Percentiles rank a stretch among this genome's conserved stretches.
Evolutionary conservation across 2,329 filamentous ascomycete genomes (phyloP).

Genomic region (Fusarium dlaminii): DNA sequence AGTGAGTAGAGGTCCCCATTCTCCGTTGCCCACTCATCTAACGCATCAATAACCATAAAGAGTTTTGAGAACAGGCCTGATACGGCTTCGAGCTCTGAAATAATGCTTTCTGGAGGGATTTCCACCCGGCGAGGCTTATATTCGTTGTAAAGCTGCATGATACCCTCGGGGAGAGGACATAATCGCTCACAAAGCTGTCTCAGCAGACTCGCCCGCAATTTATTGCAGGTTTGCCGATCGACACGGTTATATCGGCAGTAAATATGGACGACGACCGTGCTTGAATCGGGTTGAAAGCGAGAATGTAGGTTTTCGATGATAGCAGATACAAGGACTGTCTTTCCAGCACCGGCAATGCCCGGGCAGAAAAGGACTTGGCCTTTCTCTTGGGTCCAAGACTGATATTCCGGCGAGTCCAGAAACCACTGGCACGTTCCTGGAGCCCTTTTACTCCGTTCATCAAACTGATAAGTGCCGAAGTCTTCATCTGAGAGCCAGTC

Average conservation of each 20-base stretch:
- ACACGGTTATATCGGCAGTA: background rate
- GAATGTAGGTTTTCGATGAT: background rate
- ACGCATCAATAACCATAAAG: background rate
- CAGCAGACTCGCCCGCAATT: accelerated
- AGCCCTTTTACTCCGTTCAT: background rate
- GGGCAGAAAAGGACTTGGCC: background rate
- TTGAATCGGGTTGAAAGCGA: accelerated
- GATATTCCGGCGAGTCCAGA: background rate
- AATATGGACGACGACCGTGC: accelerated
- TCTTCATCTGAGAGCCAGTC: background rate
- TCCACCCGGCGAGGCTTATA: accelerated
- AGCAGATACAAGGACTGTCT: accelerated
- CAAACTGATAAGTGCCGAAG: accelerated
- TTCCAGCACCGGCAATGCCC: background rate
- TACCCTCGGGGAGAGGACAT: accelerated
- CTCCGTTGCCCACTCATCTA: background rate
- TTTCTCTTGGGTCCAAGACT: accelerated
- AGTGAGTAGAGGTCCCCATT: accelerated
- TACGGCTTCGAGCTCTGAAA: accelerated
- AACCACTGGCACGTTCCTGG: accelerated
- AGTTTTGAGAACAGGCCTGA: background rate
- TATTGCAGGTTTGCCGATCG: accelerated
- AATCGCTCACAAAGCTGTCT: background rate
- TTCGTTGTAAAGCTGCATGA: background rate
- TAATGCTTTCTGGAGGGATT: accelerated